Base-by-base conservation (phyloP, 2,329 filamentous ascomycete species). In the Tolypocladium album region DNA sequence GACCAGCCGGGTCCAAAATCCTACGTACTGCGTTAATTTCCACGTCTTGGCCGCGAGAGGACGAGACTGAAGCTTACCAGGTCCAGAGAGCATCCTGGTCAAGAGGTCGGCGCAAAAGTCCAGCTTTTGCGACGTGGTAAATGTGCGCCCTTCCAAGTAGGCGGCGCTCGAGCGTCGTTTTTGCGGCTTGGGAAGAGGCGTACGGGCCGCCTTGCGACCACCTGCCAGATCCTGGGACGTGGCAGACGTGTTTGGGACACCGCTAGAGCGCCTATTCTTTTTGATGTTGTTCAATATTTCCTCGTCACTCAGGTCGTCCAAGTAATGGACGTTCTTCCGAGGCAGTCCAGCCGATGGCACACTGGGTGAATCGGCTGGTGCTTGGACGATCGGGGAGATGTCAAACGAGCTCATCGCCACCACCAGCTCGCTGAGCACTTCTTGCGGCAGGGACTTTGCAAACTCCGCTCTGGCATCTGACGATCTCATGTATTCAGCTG, bases 1-100 rank as follows among this genome's bases (percentile, higher is more conserved):
- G 3, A 87, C 83, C 0, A 86, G 76, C n/a, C 84, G 81, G 0
- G 84, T 87, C 84, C 84, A 87, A 69, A 84, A 87, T 8, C 84
- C 83, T 85, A 58, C 2, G 20, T 22, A 9, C 4, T 31, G 34
- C 20, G 17, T 57, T 11, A 56, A n/a, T 20, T 7, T 55, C 2
- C 36, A 7, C 1, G 17, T 58, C 31, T 7, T 22, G 3, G 11
- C n/a, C 11, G 50, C 2, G 7, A 13, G 8, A 36, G 4, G 9
- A 2, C 2, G 47, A 52, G 27, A 13, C 17, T 7, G 20, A 7
- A 12, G 61, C 71, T 64, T 74, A 83, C 82, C 82, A 61, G 84
- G 84, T 0, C 83, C 84, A 1, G 81, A 83, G 0, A 86, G 73
- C 84, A 87, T 87, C 38, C 83, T 76, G 1, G 75, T 75, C 56